Evolutionary conservation across 2,329 filamentous ascomycete genomes (phyloP), one percentile per base, ranked within the genome.

Genomic region (Penicillium sp.): DNA sequence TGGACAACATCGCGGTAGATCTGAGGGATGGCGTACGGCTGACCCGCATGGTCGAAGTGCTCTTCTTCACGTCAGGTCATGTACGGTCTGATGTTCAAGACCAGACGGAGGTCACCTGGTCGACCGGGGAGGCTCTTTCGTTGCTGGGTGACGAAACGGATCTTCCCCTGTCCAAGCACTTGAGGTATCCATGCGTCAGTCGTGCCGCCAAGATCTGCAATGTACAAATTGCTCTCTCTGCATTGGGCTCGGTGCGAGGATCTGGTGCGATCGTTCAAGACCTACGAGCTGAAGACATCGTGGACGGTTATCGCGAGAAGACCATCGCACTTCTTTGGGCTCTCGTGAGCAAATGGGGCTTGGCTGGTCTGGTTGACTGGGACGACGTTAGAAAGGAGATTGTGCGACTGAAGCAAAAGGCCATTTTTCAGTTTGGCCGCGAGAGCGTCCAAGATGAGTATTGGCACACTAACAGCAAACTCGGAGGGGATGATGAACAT

Each of bases 281-380:
- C 29, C 67, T 83, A 31, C 72, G 67, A 12, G 74, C 81, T 0
- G 77, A 80, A 33, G 80, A 85, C 47, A 78, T 86, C 41, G 80
- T 86, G 6, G 77, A 84, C 56, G 82, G 82, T 2, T 81, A 84
- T 57, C 77, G 82, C 7, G 82, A 86, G 59, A 84, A 81, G 65
- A 85, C 81, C 0, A 71, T 86, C 39, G 76, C 75, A 4, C 69
- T 85, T 8, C 70, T 86, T 4, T 84, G 81, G 81, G 72, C 73
- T 3, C 69, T 86, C 20, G 76, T 84, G 32, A 78, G 78, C 35
- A 76, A 75, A 63, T 80, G 77, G 69, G 81, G 81, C 1, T 66
- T 84, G 6, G 65, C 69, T 5, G 69, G 66, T 6, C 70, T 85
- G 0, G 70, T 85, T 1, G 76, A 84, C 56, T 81, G 78, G 74